phyloP scores from a whole-genome alignment of 1,284 basidiomycete species.

The Rhodofomes roseus region DNA sequence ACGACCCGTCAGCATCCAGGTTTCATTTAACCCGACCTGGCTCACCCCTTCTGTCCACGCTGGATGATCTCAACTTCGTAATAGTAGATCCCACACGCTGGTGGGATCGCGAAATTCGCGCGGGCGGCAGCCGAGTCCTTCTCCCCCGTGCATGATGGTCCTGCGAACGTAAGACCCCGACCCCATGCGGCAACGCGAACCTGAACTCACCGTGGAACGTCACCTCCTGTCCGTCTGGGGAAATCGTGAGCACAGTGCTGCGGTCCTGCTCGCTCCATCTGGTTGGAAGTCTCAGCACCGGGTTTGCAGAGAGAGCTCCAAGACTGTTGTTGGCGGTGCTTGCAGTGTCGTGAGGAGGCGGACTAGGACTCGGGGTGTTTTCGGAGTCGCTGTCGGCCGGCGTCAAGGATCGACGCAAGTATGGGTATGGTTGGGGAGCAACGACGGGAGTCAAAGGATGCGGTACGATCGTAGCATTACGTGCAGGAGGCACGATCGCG shows the following conservation, averaged over 20 bases:
- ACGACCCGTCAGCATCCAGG: not conserved
- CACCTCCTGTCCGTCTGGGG: slow-evolving; percentile 67
- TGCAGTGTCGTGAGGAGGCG: slow-evolving; percentile 23
- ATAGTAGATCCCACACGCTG: slow-evolving; percentile 85
- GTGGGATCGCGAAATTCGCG: slow-evolving; percentile 71
- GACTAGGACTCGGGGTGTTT: slow-evolving; percentile 46
- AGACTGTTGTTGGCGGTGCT: slow-evolving; percentile 20
- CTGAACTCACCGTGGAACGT: slow-evolving; percentile 52
- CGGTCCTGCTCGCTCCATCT: slow-evolving; percentile 73
- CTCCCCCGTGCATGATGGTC: slow-evolving; percentile 56
- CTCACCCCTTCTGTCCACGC: slow-evolving; percentile 77
- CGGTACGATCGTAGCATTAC: slow-evolving; percentile 21
- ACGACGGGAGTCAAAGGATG: slow-evolving; percentile 9
- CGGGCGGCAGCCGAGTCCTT: slow-evolving; percentile 81
- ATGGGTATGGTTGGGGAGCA: slow-evolving; percentile 22
- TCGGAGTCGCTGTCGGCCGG: slow-evolving; percentile 64
- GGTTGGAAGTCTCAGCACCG: slow-evolving; percentile 63
- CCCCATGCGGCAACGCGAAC: not conserved
- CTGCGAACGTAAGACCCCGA: slow-evolving; percentile 25
- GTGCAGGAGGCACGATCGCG: slow-evolving; percentile 34
- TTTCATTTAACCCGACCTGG: slow-evolving; percentile 11
- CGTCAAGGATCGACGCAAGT: slow-evolving; percentile 28
- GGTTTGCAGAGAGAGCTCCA: slow-evolving; percentile 30
- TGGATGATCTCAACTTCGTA: slow-evolving; percentile 82
- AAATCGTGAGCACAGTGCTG: slow-evolving; percentile 55